Conservation (phyloP, 1,284 basidiomycete genomes). For the Veloporphyrellus conicus region DNA sequence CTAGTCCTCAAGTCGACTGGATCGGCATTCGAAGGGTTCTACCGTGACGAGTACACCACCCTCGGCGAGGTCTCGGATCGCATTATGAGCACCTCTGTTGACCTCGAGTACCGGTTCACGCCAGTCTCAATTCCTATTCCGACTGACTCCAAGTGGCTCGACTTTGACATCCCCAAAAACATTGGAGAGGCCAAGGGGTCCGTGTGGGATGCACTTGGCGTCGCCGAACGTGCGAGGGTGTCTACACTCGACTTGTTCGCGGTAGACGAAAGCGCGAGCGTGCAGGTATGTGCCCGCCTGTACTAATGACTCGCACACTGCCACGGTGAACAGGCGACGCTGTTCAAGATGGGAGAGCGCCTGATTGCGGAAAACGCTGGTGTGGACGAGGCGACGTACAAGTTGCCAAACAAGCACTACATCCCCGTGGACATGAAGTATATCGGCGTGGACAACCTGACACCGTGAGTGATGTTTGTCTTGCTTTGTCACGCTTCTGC, state of each 20-base stretch:
- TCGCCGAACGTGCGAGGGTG: conserved; percentile 55
- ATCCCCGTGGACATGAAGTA: conserved; percentile 78
- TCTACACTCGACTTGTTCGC: conserved; percentile 84
- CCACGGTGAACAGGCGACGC: conserved; percentile 59
- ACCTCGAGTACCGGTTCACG: conserved; percentile 65
- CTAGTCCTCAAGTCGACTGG: conserved; percentile 88
- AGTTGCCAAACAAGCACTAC: conserved; percentile 92
- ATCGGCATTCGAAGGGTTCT: conserved; percentile 80
- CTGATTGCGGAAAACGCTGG: conserved; percentile 65
- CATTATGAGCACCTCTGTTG: conserved; percentile 84
- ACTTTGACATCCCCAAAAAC: conserved; percentile 46
- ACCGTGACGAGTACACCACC: conserved; percentile 86
- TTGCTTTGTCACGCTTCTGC: conserved; percentile 1
- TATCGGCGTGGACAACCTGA: conserved; percentile 49
- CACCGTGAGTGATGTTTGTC: conserved; percentile 38
- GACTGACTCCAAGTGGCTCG: conserved; percentile 45
- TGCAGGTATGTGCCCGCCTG: conserved; percentile 58
- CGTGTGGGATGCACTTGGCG: conserved; percentile 57
- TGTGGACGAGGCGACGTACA: conserved; percentile 66
- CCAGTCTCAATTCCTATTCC: conserved; percentile 47
- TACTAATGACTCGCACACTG: not conserved
- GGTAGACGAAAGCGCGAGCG: conserved; percentile 82
- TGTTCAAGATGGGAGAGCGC: conserved; percentile 83
- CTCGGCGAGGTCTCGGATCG: conserved; percentile 77
- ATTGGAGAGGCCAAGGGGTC: conserved; percentile 41